phyloP scores from a whole-genome alignment of 495 filamentous ascomycete genomes.

The Ramalina intermedia region DNA sequence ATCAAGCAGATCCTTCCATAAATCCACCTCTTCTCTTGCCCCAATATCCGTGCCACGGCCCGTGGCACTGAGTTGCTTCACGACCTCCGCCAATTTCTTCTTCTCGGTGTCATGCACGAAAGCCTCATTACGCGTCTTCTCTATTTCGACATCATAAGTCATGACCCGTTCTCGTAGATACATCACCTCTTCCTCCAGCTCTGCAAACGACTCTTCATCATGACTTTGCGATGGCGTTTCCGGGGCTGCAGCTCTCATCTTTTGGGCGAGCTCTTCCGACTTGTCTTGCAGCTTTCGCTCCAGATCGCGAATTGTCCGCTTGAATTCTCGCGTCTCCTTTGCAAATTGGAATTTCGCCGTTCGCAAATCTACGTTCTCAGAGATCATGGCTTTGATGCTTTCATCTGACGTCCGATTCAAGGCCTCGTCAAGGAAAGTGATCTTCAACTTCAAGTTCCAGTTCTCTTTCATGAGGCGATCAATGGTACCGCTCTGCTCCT shows the following conservation, averaged over 20 bases:
- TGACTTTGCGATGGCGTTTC: slow-evolving; percentile 45
- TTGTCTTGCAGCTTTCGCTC: slow-evolving; percentile 72
- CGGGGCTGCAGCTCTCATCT: slow-evolving; percentile 25
- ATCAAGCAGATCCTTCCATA: slow-evolving; percentile 92
- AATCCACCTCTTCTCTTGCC: slow-evolving; percentile 73
- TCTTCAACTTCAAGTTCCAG: slow-evolving; percentile 76
- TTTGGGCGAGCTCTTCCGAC: slow-evolving; percentile 39
- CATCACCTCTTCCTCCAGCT: slow-evolving; percentile 69
- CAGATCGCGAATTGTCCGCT: slow-evolving; percentile 64
- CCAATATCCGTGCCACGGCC: slow-evolving; percentile 51
- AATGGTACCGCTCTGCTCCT: slow-evolving; percentile 94
- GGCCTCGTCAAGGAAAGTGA: slow-evolving; percentile 71
- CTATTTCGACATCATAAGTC: slow-evolving; percentile 67
- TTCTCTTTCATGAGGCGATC: slow-evolving; percentile 89
- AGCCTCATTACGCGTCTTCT: slow-evolving; percentile 62
- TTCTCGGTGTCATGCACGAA: slow-evolving; percentile 68
- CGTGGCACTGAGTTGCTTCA: slow-evolving; percentile 51
- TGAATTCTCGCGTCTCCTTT: slow-evolving; percentile 72
- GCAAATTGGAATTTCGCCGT: slow-evolving; percentile 75
- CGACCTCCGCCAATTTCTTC: slow-evolving; percentile 62
- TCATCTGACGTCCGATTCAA: slow-evolving; percentile 89
- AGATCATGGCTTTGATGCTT: slow-evolving; percentile 91
- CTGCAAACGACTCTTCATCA: slow-evolving; percentile 47
- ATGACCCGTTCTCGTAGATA: slow-evolving; percentile 74
- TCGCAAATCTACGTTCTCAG: slow-evolving; percentile 89